Evolutionary conservation across 768 basidiomycete genomes (phyloP).

Genomic region (Tylopilus felleus): DNA sequence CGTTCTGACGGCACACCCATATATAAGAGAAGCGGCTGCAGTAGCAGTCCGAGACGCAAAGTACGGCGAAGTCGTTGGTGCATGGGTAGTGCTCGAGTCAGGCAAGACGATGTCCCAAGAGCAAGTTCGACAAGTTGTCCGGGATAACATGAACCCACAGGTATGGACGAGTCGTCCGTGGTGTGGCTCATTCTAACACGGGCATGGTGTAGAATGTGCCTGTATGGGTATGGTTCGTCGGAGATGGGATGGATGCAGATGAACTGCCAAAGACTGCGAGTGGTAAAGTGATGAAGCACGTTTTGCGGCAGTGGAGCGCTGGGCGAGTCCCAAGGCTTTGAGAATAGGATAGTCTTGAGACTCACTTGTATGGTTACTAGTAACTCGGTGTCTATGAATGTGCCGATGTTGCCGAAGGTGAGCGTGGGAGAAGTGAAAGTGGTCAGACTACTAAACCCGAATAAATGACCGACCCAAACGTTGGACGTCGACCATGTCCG

Average conservation of each 20-base stretch:
- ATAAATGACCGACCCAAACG: background rate
- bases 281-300: slow-evolving; percentile 83
- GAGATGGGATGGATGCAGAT: slow-evolving; percentile 53
- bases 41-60: slow-evolving; percentile 65
- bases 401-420: background rate
- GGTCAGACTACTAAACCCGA: background rate
- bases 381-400: too few relatives aligned
- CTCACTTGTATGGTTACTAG: too few relatives aligned
- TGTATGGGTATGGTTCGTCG: slow-evolving; percentile 79
- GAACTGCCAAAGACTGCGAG: slow-evolving; percentile 84
- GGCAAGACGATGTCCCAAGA: slow-evolving; percentile 40
- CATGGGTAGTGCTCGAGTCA: slow-evolving; percentile 62
- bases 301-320: slow-evolving; percentile 66
- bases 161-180: slow-evolving; percentile 34
- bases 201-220: slow-evolving; percentile 59
- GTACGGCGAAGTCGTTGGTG: slow-evolving; percentile 80
- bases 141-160: slow-evolving; percentile 73
- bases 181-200: slow-evolving; percentile 2
- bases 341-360: too few relatives aligned
- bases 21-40: slow-evolving; percentile 68
- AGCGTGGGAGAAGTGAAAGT: slow-evolving; percentile 16
- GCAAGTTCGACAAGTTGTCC: slow-evolving; percentile 53
- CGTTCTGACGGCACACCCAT: slow-evolving; percentile 50
- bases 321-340: background rate
- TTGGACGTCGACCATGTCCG: slow-evolving; percentile 44